A percentile compares a stretch with the other conserved stretches of the same genome.
phyloP scores from a whole-genome alignment of 371 early-diverging fungal genomes.

The Blakeslea trispora region DNA sequence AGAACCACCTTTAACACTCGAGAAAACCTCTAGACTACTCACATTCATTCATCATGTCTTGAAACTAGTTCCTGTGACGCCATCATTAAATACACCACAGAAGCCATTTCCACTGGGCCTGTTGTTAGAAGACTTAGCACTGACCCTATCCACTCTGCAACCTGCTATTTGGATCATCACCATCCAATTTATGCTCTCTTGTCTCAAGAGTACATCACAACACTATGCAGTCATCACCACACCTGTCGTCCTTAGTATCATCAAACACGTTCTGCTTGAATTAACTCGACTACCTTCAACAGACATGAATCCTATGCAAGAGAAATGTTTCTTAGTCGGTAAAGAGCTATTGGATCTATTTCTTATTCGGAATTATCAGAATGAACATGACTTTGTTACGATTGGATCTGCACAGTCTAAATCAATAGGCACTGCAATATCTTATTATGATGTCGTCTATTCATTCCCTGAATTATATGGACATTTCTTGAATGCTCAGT shows the following conservation, averaged over 20 bases:
- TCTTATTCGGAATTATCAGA: constrained; percentile 25
- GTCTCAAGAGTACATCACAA: constrained; percentile 29
- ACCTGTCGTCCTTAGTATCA: constrained; percentile 40
- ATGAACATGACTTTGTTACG: background rate
- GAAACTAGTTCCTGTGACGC: constrained; percentile 28
- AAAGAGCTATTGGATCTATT: constrained; percentile 44
- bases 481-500: constrained; percentile 40
- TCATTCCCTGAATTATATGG: constrained; percentile 56
- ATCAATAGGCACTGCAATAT: constrained; percentile 23
- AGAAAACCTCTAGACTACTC: constrained; percentile 41
- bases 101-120: constrained; percentile 38
- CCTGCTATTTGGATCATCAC: constrained; percentile 43
- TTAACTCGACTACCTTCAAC: constrained; percentile 37
- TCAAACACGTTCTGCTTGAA: constrained; percentile 46
- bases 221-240: constrained; percentile 41
- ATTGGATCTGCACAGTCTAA: background rate
- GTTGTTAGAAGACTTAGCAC: constrained; percentile 41
- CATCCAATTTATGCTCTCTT: constrained; percentile 49
- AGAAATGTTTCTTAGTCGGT: constrained; percentile 40
- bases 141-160: constrained; percentile 32
- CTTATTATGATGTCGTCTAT: constrained; percentile 47
- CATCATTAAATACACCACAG: constrained; percentile 6
- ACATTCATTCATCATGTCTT: constrained; percentile 45
- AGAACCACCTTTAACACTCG: constrained; percentile 44
- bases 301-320: constrained; percentile 26